A percentile compares a stretch with the other conserved stretches of the same genome.
These are phyloP conservation scores for Mastigamoeba balamuthi DNA, from an alignment of 78 protist genomes.

Conservation along the genomic window DNA sequence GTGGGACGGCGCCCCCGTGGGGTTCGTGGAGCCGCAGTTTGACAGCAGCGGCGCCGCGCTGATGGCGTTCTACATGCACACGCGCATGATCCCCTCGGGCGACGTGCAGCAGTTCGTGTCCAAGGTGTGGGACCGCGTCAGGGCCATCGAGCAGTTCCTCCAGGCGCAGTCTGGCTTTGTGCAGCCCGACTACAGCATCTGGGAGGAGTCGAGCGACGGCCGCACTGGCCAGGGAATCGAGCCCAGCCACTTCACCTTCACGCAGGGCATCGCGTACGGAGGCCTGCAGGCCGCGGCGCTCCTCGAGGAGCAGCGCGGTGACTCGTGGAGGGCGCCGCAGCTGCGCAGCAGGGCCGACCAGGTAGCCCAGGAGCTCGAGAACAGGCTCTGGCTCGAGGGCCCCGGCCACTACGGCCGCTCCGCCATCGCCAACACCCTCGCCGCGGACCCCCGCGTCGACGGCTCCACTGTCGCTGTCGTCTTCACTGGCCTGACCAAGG, in stretches of 20 bases:
- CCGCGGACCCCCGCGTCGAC: conserved; percentile 1
- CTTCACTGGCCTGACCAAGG: conserved; percentile 4
- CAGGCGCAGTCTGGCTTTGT: no score
- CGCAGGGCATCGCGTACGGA: conserved; percentile 10
- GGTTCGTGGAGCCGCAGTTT: conserved; percentile 34
- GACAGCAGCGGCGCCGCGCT: conserved; percentile 11
- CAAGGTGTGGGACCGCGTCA: neutral
- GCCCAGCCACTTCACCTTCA: neutral
- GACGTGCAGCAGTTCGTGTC: neutral
- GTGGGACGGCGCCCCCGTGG: conserved; percentile 4
- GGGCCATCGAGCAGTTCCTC: conserved; percentile 2
- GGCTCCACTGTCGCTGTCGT: neutral
- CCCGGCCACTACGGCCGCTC: neutral
- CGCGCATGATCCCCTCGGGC: neutral
- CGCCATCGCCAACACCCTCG: neutral
- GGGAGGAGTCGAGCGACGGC: conserved; percentile 23
- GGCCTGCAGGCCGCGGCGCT: conserved; percentile 2
- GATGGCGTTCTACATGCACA: neutral
- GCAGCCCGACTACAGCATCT: conserved; percentile 18
- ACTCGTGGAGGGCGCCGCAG: neutral
- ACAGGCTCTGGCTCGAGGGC: neutral
- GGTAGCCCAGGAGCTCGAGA: neutral
- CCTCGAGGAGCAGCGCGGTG: neutral
- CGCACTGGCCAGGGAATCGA: neutral
- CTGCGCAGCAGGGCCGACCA: neutral